Percentiles rank a stretch among this genome's conserved stretches.
These are phyloP conservation scores for Orbilia blumenaviensis DNA, from an alignment of 2,329 filamentous ascomycete species.

Conservation along the genomic window DNA sequence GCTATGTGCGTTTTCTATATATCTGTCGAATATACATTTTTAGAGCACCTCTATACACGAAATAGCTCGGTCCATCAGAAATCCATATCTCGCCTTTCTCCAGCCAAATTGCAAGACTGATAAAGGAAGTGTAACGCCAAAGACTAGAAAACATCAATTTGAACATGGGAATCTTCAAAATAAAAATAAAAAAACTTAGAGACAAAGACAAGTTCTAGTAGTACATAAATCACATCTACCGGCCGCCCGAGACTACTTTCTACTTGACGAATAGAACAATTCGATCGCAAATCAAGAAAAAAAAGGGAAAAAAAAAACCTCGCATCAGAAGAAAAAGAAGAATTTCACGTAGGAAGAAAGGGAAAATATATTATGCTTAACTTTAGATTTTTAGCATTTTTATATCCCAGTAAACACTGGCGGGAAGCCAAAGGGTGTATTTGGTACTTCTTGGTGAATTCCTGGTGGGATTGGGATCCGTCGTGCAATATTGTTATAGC, in stretches of 20 bases:
- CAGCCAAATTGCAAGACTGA: neutral
- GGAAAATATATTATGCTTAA: no score
- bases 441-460: conserved; percentile 64
- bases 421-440: conserved; percentile 40
- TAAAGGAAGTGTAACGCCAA: neutral
- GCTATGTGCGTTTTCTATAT: neutral
- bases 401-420: conserved; percentile 34
- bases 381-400: neutral
- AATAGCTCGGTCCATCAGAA: conserved; percentile 12
- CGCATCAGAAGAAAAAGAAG: neutral
- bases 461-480: conserved; percentile 80
- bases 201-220: neutral
- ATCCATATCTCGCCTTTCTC: conserved; percentile 3
- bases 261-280: no score
- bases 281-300: neutral
- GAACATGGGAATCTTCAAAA: neutral
- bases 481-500: conserved; percentile 95
- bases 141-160: neutral
- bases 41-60: conserved; percentile 7
- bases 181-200: no score
- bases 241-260: no score
- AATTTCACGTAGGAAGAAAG: neutral
- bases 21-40: neutral
- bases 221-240: neutral
- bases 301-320: neutral